These are phyloP conservation scores for Mucor sp. DNA, from an alignment of 371 early-diverging fungal genomes.

Conservation along the genomic window DNA sequence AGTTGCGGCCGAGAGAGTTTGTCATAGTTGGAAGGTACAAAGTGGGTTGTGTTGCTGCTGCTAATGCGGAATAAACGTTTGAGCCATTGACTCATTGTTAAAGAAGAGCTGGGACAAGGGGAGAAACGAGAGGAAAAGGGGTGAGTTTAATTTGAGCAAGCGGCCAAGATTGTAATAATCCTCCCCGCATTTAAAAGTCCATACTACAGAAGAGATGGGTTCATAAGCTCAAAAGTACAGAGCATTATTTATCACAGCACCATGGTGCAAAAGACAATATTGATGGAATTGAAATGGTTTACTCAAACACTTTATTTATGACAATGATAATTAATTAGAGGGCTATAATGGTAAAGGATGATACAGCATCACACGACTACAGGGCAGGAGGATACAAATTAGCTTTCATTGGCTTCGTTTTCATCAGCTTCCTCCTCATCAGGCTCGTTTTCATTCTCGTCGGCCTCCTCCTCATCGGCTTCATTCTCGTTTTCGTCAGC, in stretches of 20 bases:
- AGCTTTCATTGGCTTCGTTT: not conserved
- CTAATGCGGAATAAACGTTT: conserved; percentile 1
- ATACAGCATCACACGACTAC: not conserved
- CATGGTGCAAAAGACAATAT: too few relatives aligned
- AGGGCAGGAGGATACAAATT: not conserved
- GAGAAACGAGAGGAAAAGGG: not conserved
- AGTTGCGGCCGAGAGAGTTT: conserved; percentile 5
- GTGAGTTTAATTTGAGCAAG: not conserved
- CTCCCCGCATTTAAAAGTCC: not conserved
- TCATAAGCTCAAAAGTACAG: too few relatives aligned
- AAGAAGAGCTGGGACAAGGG: not conserved
- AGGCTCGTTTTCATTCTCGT: not conserved
- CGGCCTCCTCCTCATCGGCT: not conserved
- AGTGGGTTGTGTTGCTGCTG: not conserved
- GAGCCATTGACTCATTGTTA: conserved; percentile 4
- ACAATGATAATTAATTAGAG: not conserved
- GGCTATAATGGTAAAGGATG: not conserved
- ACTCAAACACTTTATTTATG: not conserved
- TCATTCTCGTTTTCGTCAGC: not conserved
- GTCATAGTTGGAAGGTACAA: conserved; percentile 2
- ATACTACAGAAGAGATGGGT: not conserved
- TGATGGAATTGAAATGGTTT: not conserved
- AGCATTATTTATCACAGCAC: not conserved
- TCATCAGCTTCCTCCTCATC: not conserved
- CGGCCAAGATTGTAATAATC: not conserved